Evolutionary conservation across 352 stramenopile genomes (phyloP), one percentile per base, ranked within the genome.

Genomic region (Phytophthora pluvialis): DNA sequence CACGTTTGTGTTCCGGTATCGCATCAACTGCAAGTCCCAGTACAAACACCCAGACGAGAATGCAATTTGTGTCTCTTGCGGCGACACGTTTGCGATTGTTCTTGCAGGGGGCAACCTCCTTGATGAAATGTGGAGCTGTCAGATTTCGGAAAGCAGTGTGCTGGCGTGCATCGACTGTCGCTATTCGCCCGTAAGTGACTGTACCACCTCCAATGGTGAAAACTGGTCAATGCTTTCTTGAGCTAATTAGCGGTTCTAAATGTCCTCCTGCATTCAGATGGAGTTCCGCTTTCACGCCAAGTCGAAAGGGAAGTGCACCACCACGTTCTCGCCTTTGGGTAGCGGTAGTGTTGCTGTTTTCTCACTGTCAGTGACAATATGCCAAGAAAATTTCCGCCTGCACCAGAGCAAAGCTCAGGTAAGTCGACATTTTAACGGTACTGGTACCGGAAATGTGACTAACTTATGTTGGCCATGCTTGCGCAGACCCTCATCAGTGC

Each of bases 131-230:
- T 52, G 45, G 45, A 40, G 4, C 1, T 52, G n/a, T n/a, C 45
- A 38, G 45, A 15, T 39, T 15, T 52, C 45, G 8, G 28, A 39
- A 9, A 16, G 21, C 16, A 38, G 4, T 29, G 28, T 52, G 7
- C 45, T 52, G 45, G 15, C 16, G 15, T 52, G 26, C 57, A 67
- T 46, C 9, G 50, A 59, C 21, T 49, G 56, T n/a, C 64, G 15
- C n/a, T 54, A 56, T n/a, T 67, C 64, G 28, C 57, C 64, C 3
- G 64, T 67, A 57, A 39, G 57, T 57, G 12, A n/a, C 26, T 39
- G 12, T 26, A 38, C 26, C 21, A 9, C 25, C 21, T 6, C 6
- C 13, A 35, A 43, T 52, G n/a, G 12, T 28, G 6, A 18, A 45
- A 12, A 3, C 40, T 38, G 40, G 18, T 3, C 4, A 26, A 13